Evolutionary conservation across 495 filamentous ascomycete species (phyloP).

Genomic region (Amniculicola lignicola): DNA sequence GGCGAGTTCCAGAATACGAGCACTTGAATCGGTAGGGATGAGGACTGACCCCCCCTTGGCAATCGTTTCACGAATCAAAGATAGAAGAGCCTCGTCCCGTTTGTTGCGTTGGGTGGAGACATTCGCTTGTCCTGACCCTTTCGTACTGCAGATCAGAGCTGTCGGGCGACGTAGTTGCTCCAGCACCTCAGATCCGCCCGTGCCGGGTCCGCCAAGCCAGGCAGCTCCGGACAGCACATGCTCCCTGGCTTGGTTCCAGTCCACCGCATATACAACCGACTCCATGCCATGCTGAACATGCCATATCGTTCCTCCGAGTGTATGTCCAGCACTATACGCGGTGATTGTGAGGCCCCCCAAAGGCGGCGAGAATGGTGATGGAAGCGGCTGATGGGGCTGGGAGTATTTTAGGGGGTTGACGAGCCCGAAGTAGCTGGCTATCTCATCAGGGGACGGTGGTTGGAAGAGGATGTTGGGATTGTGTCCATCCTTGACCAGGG

Average conservation of each 20-base stretch:
- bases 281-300: conserved; percentile 96
- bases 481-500: conserved; percentile 21
- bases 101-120: conserved; percentile 69
- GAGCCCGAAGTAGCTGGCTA: conserved; percentile 84
- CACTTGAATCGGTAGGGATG: conserved; percentile 92
- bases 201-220: conserved; percentile 81
- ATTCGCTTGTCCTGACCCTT: conserved; percentile 69
- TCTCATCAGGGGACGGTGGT: conserved; percentile 79
- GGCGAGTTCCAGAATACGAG: conserved; percentile 85
- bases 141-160: conserved; percentile 83
- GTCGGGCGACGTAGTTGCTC: conserved; percentile 91
- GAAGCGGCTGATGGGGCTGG: conserved; percentile 83
- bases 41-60: conserved; percentile 86
- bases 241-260: conserved; percentile 95
- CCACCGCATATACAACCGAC: conserved; percentile 93
- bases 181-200: conserved; percentile 82
- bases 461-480: conserved; percentile 66
- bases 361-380: conserved; percentile 82
- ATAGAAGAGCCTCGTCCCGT: conserved; percentile 79
- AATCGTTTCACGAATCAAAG: conserved; percentile 72
- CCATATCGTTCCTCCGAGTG: conserved; percentile 96
- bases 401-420: conserved; percentile 96
- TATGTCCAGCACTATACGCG: conserved; percentile 94
- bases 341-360: conserved; percentile 92
- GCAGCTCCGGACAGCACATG: conserved; percentile 90